Evolutionary conservation across 2,329 filamentous ascomycete genomes (phyloP), one percentile per base, ranked within the genome.

Genomic region (Fusarium transvaalense): DNA sequence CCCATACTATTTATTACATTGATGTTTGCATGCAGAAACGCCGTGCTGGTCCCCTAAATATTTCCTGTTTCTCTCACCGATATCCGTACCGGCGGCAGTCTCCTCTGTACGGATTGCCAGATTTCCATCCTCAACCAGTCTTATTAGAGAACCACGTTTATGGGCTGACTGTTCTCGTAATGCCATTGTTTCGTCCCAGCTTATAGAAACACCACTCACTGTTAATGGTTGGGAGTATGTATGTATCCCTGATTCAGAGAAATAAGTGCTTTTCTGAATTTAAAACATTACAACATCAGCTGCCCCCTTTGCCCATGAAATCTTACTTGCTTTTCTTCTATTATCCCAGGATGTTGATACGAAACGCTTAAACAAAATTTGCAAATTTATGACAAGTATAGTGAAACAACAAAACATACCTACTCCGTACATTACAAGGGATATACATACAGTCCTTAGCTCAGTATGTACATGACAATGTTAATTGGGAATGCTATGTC

Each of bases 21-120:
- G 61, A 66, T 69, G 58, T 61, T 53, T 54, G 51, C 66, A 64
- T 67, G 61, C 71, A 73, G 71, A 63, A 64, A 56, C 45, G 42
- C 35, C 27, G 17, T 42, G 41, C 46, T 57, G 43, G 52, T 38
- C 41, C 48, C 51, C 35, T 43, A 56, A 55, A 53, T 46, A 29
- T 68, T 61, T 69, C 43, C 57, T 39, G 46, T 56, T 55, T 53
- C 38, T 31, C 34, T 69, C 61, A 67, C 66, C 66, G 61, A 63
- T 46, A 52, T n/a, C n/a, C n/a, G n/a, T n/a, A n/a, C n/a, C 15
- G 42, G 27, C n/a, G 35, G 17, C 17, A 45, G 25, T 43, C 25
- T 43, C n/a, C n/a, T n/a, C n/a, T n/a, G n/a, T n/a, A 25, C 13
- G 37, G n/a, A 39, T 21, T n/a, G 48, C 42, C 45, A 52, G 56